Percentiles rank a stretch among this genome's conserved stretches.
Conservation (phyloP, 148 eudicot genomes). For the Drosera capensis region DNA sequence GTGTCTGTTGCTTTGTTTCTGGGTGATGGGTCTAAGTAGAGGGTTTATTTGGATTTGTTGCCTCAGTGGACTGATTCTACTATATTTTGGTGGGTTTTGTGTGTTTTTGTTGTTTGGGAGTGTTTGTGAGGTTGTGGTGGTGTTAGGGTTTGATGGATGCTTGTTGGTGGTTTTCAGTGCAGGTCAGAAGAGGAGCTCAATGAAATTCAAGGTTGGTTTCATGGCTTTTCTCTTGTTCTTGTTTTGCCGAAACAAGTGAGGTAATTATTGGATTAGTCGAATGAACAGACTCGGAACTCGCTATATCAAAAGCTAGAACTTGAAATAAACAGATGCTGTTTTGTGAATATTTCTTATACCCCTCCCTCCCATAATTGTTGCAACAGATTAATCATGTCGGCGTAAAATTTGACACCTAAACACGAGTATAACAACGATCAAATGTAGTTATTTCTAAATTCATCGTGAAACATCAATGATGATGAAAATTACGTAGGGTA, state of each 20-base stretch:
- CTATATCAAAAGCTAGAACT: too few relatives aligned
- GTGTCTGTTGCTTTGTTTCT: slow-evolving; percentile 65
- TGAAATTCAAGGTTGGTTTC: slow-evolving; percentile 63
- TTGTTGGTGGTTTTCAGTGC: slow-evolving; percentile 48
- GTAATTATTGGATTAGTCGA: not conserved
- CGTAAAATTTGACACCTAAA: too few relatives aligned
- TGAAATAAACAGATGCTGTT: too few relatives aligned
- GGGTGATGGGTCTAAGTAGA: slow-evolving; percentile 43
- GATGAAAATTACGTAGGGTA: too few relatives aligned
- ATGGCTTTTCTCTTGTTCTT: not conserved
- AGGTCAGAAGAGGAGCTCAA: slow-evolving; percentile 96
- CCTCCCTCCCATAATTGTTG: too few relatives aligned
- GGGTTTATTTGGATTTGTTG: slow-evolving; percentile 47
- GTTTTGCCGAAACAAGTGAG: not conserved
- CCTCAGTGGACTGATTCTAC: slow-evolving; percentile 76
- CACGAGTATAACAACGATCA: too few relatives aligned
- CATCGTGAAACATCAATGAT: too few relatives aligned
- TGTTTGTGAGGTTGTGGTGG: not conserved
- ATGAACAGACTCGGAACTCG: not conserved
- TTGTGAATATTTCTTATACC: too few relatives aligned
- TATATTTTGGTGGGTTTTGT: slow-evolving; percentile 67
- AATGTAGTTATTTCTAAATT: too few relatives aligned
- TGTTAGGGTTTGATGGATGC: not conserved
- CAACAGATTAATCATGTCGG: too few relatives aligned
- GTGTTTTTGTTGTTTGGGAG: slow-evolving; percentile 1